Percentiles rank a stretch among this genome's conserved stretches.
Conservation (phyloP, 345 rosid genomes). For the Pugionium cornutum region DNA sequence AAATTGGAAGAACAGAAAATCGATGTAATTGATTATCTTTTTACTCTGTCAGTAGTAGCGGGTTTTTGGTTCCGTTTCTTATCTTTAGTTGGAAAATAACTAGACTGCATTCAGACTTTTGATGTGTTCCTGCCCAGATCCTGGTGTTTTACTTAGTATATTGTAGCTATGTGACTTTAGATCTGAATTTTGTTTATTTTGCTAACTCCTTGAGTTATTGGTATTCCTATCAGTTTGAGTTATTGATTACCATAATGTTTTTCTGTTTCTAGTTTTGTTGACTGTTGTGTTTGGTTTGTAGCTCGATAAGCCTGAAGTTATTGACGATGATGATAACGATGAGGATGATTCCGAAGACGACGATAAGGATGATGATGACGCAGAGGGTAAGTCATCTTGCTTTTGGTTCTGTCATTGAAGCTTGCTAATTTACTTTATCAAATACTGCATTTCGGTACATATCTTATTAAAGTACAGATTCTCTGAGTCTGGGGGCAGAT, state of each 20-base stretch:
- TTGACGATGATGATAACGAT: conserved; percentile 66
- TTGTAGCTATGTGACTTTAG: conserved; percentile 15
- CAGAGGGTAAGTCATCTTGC: conserved; percentile 45
- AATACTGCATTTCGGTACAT: not conserved
- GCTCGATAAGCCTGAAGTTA: conserved; percentile 75
- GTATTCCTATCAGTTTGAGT: not conserved
- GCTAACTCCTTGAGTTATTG: not conserved
- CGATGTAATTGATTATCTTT: conserved; percentile 43
- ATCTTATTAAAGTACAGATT: not conserved
- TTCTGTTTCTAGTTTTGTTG: not conserved
- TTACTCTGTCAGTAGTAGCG: not conserved
- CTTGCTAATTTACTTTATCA: not conserved
- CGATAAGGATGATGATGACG: conserved; percentile 59
- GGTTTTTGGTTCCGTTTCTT: not conserved
- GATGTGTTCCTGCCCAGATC: not conserved
- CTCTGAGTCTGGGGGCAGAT: not conserved
- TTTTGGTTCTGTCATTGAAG: not conserved
- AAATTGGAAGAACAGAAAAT: conserved; percentile 70
- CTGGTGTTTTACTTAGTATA: not conserved
- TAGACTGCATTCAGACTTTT: conserved; percentile 4
- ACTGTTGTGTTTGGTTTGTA: conserved; percentile 21
- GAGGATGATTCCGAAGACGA: conserved; percentile 65
- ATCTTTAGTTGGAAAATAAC: not conserved
- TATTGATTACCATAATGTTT: conserved; percentile 6
- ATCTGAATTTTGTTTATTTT: not conserved